These are phyloP conservation scores for Suillus placidus DNA, from an alignment of 768 basidiomycete species.

Conservation along the genomic window DNA sequence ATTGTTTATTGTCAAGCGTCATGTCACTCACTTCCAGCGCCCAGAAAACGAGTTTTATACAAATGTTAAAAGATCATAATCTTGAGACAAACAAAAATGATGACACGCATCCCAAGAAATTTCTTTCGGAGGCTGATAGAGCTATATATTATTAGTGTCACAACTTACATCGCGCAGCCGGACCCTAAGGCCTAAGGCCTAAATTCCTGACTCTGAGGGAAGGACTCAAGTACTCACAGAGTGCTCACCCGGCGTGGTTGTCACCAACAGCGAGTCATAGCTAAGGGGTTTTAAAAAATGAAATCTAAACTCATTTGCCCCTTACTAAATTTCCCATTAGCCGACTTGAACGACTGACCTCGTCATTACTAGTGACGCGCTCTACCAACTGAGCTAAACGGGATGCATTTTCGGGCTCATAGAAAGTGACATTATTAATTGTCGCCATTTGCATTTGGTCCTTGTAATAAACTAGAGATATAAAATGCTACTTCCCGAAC, in stretches of 20 bases:
- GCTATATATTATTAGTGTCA: no score
- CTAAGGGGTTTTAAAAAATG: neutral
- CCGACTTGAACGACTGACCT: slow-evolving; percentile 70
- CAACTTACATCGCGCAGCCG: neutral
- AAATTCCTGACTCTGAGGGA: neutral
- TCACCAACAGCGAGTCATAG: neutral
- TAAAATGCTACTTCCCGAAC: slow-evolving; percentile 10
- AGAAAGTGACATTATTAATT: neutral
- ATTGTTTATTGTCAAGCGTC: neutral
- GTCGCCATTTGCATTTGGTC: neutral
- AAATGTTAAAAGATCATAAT: no score
- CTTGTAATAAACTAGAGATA: neutral
- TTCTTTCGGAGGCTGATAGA: neutral
- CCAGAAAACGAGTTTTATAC: neutral
- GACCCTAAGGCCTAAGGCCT: no score
- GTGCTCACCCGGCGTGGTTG: neutral
- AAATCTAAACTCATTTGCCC: neutral
- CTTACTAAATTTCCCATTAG: slow-evolving; percentile 42
- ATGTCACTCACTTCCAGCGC: neutral
- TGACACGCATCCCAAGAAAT: neutral
- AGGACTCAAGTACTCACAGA: no score
- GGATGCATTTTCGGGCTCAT: slow-evolving; percentile 16
- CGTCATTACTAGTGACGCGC: slow-evolving; percentile 74
- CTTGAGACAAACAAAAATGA: neutral
- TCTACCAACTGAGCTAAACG: slow-evolving; percentile 53